Conservation (phyloP, 129 eudicot genomes). For the Rutidosis leptorrhynchoides region DNA sequence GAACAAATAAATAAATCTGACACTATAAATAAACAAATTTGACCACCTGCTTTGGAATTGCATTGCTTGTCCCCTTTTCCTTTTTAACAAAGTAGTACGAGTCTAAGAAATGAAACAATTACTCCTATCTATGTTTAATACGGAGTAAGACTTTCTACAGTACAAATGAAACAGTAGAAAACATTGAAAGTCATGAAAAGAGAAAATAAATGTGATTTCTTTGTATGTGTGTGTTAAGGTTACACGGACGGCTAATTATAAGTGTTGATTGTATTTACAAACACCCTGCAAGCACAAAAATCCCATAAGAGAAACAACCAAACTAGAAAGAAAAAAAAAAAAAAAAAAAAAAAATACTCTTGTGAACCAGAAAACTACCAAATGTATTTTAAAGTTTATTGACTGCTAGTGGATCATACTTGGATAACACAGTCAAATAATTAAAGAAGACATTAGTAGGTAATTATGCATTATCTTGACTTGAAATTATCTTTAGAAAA, state of each 20-base stretch:
- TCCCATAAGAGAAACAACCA: not conserved
- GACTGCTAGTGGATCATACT: not conserved
- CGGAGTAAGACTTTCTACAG: not conserved
- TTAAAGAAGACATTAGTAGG: not conserved
- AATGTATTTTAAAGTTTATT: not conserved
- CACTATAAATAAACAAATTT: conserved; percentile 34
- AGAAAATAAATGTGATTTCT: not conserved
- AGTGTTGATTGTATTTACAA: too few relatives aligned
- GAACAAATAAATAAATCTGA: conserved; percentile 29
- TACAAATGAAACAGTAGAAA: too few relatives aligned
- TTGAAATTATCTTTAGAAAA: not conserved
- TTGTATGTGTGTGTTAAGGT: too few relatives aligned
- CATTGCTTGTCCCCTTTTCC: conserved; percentile 23
- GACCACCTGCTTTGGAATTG: conserved; percentile 32
- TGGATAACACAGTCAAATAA: not conserved
- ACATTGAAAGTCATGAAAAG: too few relatives aligned
- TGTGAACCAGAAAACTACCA: not conserved
- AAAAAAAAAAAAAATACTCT: too few relatives aligned
- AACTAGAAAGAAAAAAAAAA: not conserved
- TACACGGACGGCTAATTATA: too few relatives aligned
- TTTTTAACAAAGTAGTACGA: conserved; percentile 9
- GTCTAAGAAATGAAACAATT: conserved; percentile 10
- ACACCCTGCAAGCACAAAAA: not conserved
- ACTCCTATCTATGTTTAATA: not conserved
- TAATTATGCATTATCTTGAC: not conserved